Evolutionary conservation across 192 early-diverging fungal genomes (phyloP), one percentile per base, ranked within the genome.

Genomic region (Coemansia sp.): DNA sequence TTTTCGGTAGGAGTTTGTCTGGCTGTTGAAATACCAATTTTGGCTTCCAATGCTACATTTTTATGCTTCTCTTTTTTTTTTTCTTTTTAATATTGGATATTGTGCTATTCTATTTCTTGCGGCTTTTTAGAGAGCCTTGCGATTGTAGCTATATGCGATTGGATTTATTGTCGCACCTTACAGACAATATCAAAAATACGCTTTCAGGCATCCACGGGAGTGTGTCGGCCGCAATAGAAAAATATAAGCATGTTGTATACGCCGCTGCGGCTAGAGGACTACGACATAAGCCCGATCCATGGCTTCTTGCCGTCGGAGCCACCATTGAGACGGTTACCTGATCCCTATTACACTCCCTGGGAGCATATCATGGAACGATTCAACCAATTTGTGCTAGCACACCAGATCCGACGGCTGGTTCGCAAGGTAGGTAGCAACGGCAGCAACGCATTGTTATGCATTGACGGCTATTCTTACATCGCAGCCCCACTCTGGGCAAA

Each of bases 281-380:
- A 93, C 78, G 94, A 91, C 58, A 89, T 98, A 60, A 84, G 87
- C 55, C 88, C 90, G 6, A 63, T 73, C 26, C 90, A 88, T 24
- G 96, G 96, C 5, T 98, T 98, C 75, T 78, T 98, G 21, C 96
- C 94, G 3, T 69, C 76, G 18, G 78, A 84, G 27, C 88, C 88
- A 32, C 95, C 95, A 38, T 72, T 95, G 59, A 73, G 78, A 5
- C 78, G 92, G 28, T 74, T 98, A 9, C 76, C 89, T 18, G 79
- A 91, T 30, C 82, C 84, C 23, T 90, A 94, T 70, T 98, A 85
- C 78, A 86, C 86, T 34, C 90, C 91, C 1, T 98, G 95, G 96
- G 95, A 97, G 76, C 55, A 50, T 0, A 83, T 91, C 59, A 84
- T 97, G 74, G 87, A 92, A 51, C 68, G 86, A 61, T 87, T 94